phyloP scores from a whole-genome alignment of 2,329 filamentous ascomycete species.

The Aciculosporium take region DNA sequence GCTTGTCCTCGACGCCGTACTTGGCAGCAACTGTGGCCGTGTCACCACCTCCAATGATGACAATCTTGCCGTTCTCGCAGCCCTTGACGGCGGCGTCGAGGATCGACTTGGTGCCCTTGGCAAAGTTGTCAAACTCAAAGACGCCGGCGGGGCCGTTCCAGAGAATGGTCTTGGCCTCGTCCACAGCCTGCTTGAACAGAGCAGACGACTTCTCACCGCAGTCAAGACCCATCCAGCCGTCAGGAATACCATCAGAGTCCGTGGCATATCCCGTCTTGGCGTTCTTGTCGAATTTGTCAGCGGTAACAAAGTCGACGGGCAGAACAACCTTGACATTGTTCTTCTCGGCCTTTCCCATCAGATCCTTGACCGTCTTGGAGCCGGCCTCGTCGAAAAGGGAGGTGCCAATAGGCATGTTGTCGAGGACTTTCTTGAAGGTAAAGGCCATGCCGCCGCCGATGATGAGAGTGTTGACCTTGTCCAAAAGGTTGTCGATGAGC shows the following conservation, averaged over 20 bases:
- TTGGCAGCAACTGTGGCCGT: constrained; percentile 96
- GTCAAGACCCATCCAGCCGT: constrained; percentile 97
- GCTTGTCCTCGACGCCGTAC: constrained; percentile 89
- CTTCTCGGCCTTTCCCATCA: constrained; percentile 92
- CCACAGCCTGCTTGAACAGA: constrained; percentile 78
- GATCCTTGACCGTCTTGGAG: constrained; percentile 73
- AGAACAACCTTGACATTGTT: constrained; percentile 92
- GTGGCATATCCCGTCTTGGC: constrained; percentile 70
- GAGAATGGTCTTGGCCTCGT: constrained; percentile 84
- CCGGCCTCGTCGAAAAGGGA: constrained; percentile 89
- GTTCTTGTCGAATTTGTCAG: constrained; percentile 83
- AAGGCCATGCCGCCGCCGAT: constrained; percentile 98
- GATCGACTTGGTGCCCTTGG: constrained; percentile 79
- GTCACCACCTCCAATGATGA: constrained; percentile 97
- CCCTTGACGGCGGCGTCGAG: constrained; percentile 78
- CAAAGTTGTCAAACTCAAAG: constrained; percentile 94
- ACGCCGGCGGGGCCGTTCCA: constrained; percentile 98
- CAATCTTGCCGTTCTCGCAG: constrained; percentile 64
- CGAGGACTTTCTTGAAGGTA: constrained; percentile 99
- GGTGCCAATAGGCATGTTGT: constrained; percentile 78
- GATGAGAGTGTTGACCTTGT: constrained; percentile 94
- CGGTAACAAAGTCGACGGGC: constrained; percentile 88
- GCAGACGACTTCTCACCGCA: constrained; percentile 79
- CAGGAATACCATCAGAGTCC: constrained; percentile 78
- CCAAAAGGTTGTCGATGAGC: constrained; percentile 95